A percentile compares a stretch with the other conserved stretches of the same genome.
These are phyloP conservation scores for Luffa aegyptiaca DNA, from an alignment of 306 rosid genomes.

Conservation along the genomic window DNA sequence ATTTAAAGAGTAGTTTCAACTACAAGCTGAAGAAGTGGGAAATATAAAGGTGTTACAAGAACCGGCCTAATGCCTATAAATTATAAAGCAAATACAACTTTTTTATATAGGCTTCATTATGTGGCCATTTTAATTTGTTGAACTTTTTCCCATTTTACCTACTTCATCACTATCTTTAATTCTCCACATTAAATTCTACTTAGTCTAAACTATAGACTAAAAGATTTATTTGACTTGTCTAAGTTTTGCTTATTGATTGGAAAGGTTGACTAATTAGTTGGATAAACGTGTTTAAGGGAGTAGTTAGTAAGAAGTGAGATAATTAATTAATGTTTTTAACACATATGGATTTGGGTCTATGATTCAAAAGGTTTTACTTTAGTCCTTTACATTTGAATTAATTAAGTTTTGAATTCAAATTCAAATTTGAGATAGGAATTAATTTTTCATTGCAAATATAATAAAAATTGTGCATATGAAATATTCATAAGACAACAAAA, in stretches of 20 bases:
- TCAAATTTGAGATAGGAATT: neutral
- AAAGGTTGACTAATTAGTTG: neutral
- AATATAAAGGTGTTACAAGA: neutral
- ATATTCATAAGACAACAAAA: too few species aligned
- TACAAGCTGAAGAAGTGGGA: neutral
- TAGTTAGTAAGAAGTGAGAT: neutral
- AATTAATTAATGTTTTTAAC: neutral
- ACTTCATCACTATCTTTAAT: constrained; percentile 1
- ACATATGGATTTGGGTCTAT: neutral
- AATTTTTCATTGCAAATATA: too few species aligned
- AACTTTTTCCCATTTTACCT: neutral
- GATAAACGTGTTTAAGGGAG: neutral
- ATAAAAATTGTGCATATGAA: too few species aligned
- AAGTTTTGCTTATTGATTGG: neutral
- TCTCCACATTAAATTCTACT: neutral
- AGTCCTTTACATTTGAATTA: neutral
- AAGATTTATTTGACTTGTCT: neutral
- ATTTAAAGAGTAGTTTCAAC: neutral
- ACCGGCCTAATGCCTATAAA: constrained; percentile 10
- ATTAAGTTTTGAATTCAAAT: too few species aligned
- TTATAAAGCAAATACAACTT: neutral
- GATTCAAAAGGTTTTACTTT: neutral
- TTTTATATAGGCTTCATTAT: neutral
- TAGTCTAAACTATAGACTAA: neutral
- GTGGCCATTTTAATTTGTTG: neutral